A percentile compares a stretch with the other conserved stretches of the same genome.
phyloP scores from a whole-genome alignment of 2,329 filamentous ascomycete genomes.

The Calonectria ilicicola region DNA sequence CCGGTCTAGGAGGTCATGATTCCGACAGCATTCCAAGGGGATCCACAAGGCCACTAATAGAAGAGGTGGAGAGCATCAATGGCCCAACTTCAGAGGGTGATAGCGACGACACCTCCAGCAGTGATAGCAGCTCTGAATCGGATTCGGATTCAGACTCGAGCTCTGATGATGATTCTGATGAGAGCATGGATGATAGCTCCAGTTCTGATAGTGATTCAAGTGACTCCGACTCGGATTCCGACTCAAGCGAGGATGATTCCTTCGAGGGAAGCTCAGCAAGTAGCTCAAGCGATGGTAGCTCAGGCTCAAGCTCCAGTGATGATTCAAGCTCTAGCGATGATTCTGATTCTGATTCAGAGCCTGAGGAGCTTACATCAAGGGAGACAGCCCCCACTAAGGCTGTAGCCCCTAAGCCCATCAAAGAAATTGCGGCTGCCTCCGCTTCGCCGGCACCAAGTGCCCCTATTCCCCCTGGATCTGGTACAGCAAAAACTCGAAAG shows the following conservation, averaged over 20 bases:
- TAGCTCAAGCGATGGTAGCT: constrained; percentile 33
- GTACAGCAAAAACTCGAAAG: constrained; percentile 59
- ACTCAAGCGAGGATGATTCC: not conserved
- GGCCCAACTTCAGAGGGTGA: not conserved
- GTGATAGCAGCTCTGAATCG: constrained; percentile 41
- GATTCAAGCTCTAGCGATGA: constrained; percentile 32
- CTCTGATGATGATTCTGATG: constrained; percentile 50
- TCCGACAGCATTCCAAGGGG: constrained; percentile 18
- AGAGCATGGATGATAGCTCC: constrained; percentile 41
- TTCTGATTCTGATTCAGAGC: constrained; percentile 47
- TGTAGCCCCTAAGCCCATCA: not conserved
- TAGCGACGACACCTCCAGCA: constrained; percentile 30
- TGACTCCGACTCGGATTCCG: constrained; percentile 17
- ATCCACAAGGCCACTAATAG: constrained; percentile 45
- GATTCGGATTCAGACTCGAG: constrained; percentile 42
- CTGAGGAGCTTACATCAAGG: constrained; percentile 54
- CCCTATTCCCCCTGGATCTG: constrained; percentile 48
- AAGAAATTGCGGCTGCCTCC: constrained; percentile 7
- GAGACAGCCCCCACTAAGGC: constrained; percentile 14
- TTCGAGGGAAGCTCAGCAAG: constrained; percentile 18
- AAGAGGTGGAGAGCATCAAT: constrained; percentile 38
- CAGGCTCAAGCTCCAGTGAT: not conserved
- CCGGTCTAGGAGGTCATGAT: constrained; percentile 17
- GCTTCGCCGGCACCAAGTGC: constrained; percentile 12
- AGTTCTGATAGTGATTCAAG: constrained; percentile 28